A percentile compares a stretch with the other conserved stretches of the same genome.
phyloP scores from a whole-genome alignment of 805 yeast genomes.

The Lipomyces starkeyi region DNA sequence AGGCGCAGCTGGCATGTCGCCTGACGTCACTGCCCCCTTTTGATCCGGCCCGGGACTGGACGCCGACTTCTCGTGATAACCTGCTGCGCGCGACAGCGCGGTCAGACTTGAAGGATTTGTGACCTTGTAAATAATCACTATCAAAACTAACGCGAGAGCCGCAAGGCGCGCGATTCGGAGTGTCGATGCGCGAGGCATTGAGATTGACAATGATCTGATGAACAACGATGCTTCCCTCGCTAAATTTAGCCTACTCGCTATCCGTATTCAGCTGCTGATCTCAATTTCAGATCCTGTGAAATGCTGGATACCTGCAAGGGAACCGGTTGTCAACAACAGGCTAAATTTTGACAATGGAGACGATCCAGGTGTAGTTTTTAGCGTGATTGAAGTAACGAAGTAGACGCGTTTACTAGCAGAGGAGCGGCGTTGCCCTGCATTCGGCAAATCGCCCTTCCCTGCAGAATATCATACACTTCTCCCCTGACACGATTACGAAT shows the following conservation, averaged over 20 bases:
- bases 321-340: no score
- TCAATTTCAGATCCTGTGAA: not conserved
- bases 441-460: not conserved
- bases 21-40: constrained; percentile 3
- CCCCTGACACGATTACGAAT: not conserved
- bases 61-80: constrained; percentile 9
- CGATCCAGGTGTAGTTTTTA: no score
- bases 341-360: no score
- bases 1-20: constrained; percentile 6
- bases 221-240: not conserved
- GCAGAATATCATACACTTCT: not conserved
- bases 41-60: not conserved
- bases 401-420: not conserved
- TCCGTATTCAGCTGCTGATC: not conserved
- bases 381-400: not conserved
- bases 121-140: constrained; percentile 28
- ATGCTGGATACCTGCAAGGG: no score
- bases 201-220: not conserved
- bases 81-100: constrained; percentile 29
- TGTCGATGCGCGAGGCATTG: constrained; percentile 29
- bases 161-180: constrained; percentile 29
- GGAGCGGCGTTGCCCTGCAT: not conserved
- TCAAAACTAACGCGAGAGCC: constrained; percentile 20
- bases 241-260: not conserved
- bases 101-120: constrained; percentile 21